Conservation (phyloP, 345 rosid species). For the Corchorus olitorius region DNA sequence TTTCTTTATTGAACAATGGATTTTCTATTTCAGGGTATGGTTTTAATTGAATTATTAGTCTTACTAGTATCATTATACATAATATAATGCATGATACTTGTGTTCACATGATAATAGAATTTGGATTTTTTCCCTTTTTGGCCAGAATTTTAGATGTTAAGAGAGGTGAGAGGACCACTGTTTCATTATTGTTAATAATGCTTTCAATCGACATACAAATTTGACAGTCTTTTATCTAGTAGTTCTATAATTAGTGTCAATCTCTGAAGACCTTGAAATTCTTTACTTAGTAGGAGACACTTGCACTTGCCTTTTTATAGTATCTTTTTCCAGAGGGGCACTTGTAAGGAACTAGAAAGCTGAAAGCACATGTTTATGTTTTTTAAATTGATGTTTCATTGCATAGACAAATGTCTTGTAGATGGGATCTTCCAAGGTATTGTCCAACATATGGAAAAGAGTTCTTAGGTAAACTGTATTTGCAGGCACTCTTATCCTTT, state of each 20-base stretch:
- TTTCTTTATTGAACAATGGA: neutral
- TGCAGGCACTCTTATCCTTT: conserved; percentile 9
- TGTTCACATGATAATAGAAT: neutral
- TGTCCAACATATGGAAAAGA: neutral
- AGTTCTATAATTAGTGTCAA: neutral
- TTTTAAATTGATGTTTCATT: neutral
- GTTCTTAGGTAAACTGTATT: neutral
- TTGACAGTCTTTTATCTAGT: neutral
- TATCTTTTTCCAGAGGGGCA: neutral
- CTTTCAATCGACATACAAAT: neutral
- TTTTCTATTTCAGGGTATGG: neutral
- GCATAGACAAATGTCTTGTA: neutral
- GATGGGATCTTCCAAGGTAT: conserved; percentile 1
- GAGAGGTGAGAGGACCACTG: neutral
- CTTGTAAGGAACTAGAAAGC: too few relatives aligned
- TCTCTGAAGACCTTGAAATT: neutral
- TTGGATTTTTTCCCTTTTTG: neutral
- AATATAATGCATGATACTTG: neutral
- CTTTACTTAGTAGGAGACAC: neutral
- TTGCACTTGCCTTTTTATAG: neutral
- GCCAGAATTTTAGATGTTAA: neutral
- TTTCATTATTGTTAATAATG: neutral
- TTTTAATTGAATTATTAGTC: too few relatives aligned
- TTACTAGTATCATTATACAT: neutral
- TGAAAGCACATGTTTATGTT: neutral